Evolutionary conservation across 495 filamentous ascomycete genomes (phyloP).

Genomic region (Hypomontagnella submonticulosa): DNA sequence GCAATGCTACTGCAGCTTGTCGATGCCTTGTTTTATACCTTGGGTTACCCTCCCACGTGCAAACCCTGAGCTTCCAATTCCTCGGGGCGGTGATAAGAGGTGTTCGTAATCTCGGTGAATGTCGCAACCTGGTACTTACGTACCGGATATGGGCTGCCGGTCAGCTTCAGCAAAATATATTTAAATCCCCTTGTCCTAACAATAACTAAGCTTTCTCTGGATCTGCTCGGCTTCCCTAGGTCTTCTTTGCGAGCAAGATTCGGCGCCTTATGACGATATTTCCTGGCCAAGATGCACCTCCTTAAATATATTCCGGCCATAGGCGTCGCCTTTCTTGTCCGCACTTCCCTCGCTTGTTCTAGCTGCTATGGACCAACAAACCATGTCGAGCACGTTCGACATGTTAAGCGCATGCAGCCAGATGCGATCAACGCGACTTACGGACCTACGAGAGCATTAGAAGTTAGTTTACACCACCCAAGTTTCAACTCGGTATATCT

Average conservation of each 20-base stretch:
- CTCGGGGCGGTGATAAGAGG: constrained; percentile 23
- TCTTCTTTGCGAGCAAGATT: constrained; percentile 9
- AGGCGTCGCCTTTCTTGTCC: constrained; percentile 18
- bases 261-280: neutral
- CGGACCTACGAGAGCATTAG: constrained; percentile 47
- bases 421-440: constrained; percentile 55
- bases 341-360: constrained; percentile 42
- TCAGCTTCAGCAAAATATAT: constrained; percentile 1
- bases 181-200: constrained; percentile 14
- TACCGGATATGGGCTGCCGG: neutral
- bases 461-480: constrained; percentile 24
- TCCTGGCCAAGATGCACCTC: constrained; percentile 18
- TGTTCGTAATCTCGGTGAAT: constrained; percentile 32
- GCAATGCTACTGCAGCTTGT: neutral
- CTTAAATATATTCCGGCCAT: constrained; percentile 11
- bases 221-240: constrained; percentile 8
- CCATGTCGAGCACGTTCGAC: constrained; percentile 52
- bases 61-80: constrained; percentile 10
- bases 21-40: too few relatives aligned
- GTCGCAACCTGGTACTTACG: constrained; percentile 7
- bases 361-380: constrained; percentile 48
- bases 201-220: neutral
- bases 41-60: constrained; percentile 10
- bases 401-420: constrained; percentile 61
- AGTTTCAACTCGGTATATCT: neutral